Conservation (phyloP, 202 grass and related monocot genomes). For the Schoenoplectus triqueter region DNA sequence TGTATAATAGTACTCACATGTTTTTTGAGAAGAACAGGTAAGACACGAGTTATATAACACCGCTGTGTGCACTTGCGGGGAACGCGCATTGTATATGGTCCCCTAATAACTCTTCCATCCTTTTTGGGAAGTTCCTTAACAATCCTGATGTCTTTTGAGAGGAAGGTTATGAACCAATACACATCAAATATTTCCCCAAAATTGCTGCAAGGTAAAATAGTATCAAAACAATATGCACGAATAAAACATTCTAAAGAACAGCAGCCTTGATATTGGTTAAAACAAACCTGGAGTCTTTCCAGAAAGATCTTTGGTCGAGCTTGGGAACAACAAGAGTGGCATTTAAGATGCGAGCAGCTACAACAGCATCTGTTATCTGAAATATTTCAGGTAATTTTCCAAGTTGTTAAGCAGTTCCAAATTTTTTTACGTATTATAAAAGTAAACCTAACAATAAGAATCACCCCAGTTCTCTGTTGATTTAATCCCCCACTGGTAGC, state of each 20-base stretch:
- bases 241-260: constrained; percentile 23
- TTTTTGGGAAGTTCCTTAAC: constrained; percentile 80
- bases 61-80: constrained; percentile 78
- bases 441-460: constrained; percentile 29
- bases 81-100: constrained; percentile 79
- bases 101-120: constrained; percentile 56
- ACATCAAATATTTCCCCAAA: constrained; percentile 95
- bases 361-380: constrained; percentile 79
- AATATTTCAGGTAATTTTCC: constrained; percentile 37
- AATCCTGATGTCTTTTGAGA: constrained; percentile 76
- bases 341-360: constrained; percentile 70
- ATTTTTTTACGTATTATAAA: background rate
- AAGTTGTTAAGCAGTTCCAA: background rate
- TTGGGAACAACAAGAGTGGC: constrained; percentile 79
- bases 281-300: constrained; percentile 84
- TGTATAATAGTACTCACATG: constrained; percentile 57
- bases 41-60: constrained; percentile 83
- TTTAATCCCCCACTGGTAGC: constrained; percentile 79
- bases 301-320: constrained; percentile 77
- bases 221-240: constrained; percentile 44
- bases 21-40: constrained; percentile 87
- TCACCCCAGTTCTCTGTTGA: constrained; percentile 88
- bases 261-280: background rate
- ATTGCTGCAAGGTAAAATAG: constrained; percentile 59
- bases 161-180: constrained; percentile 79